phyloP scores from a whole-genome alignment of 2,329 filamentous ascomycete species.

The Emergomyces pasteurianus region DNA sequence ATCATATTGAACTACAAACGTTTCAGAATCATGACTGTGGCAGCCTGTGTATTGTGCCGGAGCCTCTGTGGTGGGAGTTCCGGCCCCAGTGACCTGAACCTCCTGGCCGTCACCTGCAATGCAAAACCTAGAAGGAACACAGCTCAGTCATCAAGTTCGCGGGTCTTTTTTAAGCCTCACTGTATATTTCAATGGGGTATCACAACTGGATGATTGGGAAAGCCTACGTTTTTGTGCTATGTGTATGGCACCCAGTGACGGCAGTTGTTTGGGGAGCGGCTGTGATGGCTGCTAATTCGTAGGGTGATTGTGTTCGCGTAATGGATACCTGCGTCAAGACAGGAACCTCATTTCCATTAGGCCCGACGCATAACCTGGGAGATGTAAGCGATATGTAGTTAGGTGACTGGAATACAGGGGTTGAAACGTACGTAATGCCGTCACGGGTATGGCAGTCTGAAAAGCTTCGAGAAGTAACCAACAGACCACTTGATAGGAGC shows the following conservation, averaged over 20 bases:
- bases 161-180: not conserved
- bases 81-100: constrained; percentile 29
- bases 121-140: constrained; percentile 18
- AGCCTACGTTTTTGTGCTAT: constrained; percentile 33
- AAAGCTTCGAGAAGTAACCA: constrained; percentile 11
- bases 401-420: not conserved
- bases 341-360: constrained; percentile 19
- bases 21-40: constrained; percentile 47
- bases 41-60: constrained; percentile 54
- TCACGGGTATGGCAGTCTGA: constrained; percentile 23
- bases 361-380: constrained; percentile 17
- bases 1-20: constrained; percentile 33
- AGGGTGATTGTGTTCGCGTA: constrained; percentile 11
- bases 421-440: constrained; percentile 17
- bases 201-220: not conserved
- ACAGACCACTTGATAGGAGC: not conserved
- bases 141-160: not conserved
- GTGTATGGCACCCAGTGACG: constrained; percentile 42
- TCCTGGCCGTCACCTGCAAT: constrained; percentile 25
- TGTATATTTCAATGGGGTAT: not conserved
- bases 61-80: constrained; percentile 44
- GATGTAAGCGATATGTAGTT: not conserved
- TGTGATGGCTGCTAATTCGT: constrained; percentile 19
- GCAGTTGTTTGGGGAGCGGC: constrained; percentile 30
- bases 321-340: constrained; percentile 13